A percentile compares a stretch with the other conserved stretches of the same genome.
Conservation (phyloP, 768 basidiomycete species). For the Lyophyllum decastes region DNA sequence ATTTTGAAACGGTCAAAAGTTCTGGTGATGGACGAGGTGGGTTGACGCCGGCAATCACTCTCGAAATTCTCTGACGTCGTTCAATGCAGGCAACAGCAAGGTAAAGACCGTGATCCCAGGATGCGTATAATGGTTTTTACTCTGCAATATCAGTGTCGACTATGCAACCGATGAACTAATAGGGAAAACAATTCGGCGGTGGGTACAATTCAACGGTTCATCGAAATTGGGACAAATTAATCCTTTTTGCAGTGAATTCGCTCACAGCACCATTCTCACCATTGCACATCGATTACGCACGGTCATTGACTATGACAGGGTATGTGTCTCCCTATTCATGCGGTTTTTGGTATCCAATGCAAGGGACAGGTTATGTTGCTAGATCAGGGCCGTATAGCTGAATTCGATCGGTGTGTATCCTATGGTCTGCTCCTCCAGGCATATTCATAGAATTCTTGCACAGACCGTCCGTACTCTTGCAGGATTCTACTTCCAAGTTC, state of each 20-base stretch:
- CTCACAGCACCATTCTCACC: constrained; percentile 78
- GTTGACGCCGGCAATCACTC: background rate
- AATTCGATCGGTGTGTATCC: constrained; percentile 59
- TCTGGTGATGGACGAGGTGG: constrained; percentile 80
- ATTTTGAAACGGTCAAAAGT: constrained; percentile 75
- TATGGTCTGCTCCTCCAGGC: background rate
- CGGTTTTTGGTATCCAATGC: background rate
- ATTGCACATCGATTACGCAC: constrained; percentile 81
- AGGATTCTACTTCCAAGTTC: constrained; percentile 60
- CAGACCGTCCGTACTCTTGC: constrained; percentile 57
- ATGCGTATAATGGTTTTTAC: background rate
- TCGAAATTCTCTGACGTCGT: constrained; percentile 6
- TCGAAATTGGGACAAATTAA: background rate
- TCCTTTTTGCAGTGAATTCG: constrained; percentile 57
- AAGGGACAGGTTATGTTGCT: constrained; percentile 66
- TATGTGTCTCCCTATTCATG: constrained; percentile 32
- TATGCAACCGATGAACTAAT: constrained; percentile 90
- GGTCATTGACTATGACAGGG: constrained; percentile 83
- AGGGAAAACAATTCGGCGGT: constrained; percentile 80
- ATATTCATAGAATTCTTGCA: background rate
- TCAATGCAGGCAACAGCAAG: constrained; percentile 63
- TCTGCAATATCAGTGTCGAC: constrained; percentile 54
- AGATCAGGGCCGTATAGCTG: constrained; percentile 76
- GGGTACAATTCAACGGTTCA: constrained; percentile 24
- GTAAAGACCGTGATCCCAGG: constrained; percentile 26